Percentiles rank a stretch among this genome's conserved stretches.
These are phyloP conservation scores for Agrocybe praecox DNA, from an alignment of 768 basidiomycete species.

Conservation along the genomic window DNA sequence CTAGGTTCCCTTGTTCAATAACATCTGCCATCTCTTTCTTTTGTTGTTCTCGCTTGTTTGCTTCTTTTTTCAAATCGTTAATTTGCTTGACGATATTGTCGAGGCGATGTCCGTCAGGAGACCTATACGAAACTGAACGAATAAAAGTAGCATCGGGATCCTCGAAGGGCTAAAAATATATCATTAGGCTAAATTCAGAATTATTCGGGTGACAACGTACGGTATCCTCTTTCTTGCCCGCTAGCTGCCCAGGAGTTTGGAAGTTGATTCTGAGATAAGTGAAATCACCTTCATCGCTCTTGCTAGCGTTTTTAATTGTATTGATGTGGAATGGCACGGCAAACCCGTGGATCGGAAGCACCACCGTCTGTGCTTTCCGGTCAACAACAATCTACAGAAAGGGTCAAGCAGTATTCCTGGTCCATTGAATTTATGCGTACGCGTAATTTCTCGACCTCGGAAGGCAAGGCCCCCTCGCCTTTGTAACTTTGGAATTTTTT, in stretches of 20 bases:
- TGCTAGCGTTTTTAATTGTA: conserved; percentile 96
- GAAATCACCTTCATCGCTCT: conserved; percentile 95
- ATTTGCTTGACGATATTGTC: conserved; percentile 90
- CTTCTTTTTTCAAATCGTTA: conserved; percentile 93
- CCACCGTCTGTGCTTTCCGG: conserved; percentile 85
- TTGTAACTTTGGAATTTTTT: conserved; percentile 97
- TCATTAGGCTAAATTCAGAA: not conserved
- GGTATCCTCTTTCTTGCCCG: conserved; percentile 98
- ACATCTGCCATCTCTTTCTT: conserved; percentile 99
- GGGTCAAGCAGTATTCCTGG: not conserved
- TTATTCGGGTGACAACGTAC: conserved; percentile 39
- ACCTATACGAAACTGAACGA: conserved; percentile 93
- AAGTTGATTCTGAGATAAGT: conserved; percentile 97
- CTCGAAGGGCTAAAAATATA: conserved; percentile 76
- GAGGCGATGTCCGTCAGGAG: conserved; percentile 86
- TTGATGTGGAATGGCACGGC: conserved; percentile 98
- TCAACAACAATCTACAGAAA: conserved; percentile 81
- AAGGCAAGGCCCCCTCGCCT: conserved; percentile 87
- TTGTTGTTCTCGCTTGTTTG: conserved; percentile 96
- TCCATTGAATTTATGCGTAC: conserved; percentile 46
- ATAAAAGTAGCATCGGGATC: conserved; percentile 96
- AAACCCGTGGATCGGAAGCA: conserved; percentile 92
- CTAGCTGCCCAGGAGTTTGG: conserved; percentile 96
- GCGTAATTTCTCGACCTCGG: conserved; percentile 77
- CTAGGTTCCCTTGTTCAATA: conserved; percentile 88